Evolutionary conservation across 2,329 filamentous ascomycete genomes (phyloP), one percentile per base, ranked within the genome.

Genomic region (Tricladium varicosporioides): DNA sequence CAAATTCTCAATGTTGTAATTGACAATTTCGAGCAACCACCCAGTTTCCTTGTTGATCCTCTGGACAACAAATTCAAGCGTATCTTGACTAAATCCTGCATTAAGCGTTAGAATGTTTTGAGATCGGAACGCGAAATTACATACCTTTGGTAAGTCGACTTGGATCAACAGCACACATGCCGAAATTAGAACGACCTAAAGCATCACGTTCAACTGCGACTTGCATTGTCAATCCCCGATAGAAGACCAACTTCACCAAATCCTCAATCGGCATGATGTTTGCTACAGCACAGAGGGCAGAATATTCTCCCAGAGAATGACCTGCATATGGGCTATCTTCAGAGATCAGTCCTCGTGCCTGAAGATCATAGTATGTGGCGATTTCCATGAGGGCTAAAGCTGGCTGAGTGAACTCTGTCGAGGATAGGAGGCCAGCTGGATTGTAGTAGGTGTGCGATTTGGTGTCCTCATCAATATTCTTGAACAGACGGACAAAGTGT

Each of bases 241-340:
- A 71, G 56, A 97, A 97, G 51, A 97, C 93, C 48, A 97, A 92
- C 0, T 92, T 96, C 2, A 97, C 92, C 72, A 97, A 80, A 62
- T 87, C 92, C 79, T 97, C 93, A 68, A 97, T 97, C 13, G 93
- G 92, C 89, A 97, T 96, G 72, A 97, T 92, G 69, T 97, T 91
- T 5, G 93, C 93, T 59, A 97, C 82, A 8, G 93, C 92, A 60
- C 92, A 92, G 58, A 97, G 85, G 5, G 93, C 93, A 60, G 91
- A 96, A 80, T 97, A 97, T 78, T 97, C 93, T 73, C 93, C 93
- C n/a, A 97, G 84, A 0, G 93, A 97, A 79, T 97, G 93, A 61
- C 93, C 93, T 9, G 93, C 94, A 72, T 97, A 97, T 9, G 53
- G 19, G 10, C 33, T 45, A 14, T 54, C 43, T 9, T 59, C 18